Evolutionary conservation across 2,329 filamentous ascomycete species (phyloP).

Genomic region (Geosmithia flava): DNA sequence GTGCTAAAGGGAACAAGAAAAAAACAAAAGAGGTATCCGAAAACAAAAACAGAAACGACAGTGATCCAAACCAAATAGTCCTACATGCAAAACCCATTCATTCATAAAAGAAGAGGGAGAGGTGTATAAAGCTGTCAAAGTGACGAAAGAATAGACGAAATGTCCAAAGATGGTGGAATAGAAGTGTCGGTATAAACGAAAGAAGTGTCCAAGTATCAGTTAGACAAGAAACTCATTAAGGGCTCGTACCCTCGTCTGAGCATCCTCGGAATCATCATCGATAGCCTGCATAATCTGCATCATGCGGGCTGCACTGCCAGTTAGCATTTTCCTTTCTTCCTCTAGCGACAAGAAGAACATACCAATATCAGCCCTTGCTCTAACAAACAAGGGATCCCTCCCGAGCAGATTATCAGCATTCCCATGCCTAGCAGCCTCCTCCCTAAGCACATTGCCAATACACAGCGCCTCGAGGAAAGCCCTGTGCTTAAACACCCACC

Average conservation of each 20-base stretch:
- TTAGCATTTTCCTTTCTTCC: constrained; percentile 1
- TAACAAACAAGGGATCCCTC: constrained; percentile 46
- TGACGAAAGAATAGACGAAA: not conserved
- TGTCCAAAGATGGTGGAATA: too few relatives aligned
- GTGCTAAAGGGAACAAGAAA: not conserved
- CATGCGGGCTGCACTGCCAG: constrained; percentile 37
- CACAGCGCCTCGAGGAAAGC: constrained; percentile 67
- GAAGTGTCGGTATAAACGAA: too few relatives aligned
- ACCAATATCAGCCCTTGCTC: constrained; percentile 50
- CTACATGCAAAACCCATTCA: not conserved
- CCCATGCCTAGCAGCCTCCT: constrained; percentile 31
- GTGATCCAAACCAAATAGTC: not conserved
- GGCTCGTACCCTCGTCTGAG: constrained; percentile 45
- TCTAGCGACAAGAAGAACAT: not conserved
- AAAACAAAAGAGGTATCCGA: not conserved
- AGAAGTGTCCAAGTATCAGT: too few relatives aligned
- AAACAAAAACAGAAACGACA: not conserved
- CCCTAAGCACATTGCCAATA: constrained; percentile 48
- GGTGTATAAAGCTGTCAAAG: not conserved
- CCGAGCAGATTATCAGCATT: constrained; percentile 29
- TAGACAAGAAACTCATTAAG: constrained; percentile 32
- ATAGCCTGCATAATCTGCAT: constrained; percentile 51
- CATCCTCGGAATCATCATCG: constrained; percentile 46
- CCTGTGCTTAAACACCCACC: constrained; percentile 77
- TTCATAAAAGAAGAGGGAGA: not conserved